phyloP scores from a whole-genome alignment of 768 basidiomycete species.

The Macrolepiota fuliginosa region DNA sequence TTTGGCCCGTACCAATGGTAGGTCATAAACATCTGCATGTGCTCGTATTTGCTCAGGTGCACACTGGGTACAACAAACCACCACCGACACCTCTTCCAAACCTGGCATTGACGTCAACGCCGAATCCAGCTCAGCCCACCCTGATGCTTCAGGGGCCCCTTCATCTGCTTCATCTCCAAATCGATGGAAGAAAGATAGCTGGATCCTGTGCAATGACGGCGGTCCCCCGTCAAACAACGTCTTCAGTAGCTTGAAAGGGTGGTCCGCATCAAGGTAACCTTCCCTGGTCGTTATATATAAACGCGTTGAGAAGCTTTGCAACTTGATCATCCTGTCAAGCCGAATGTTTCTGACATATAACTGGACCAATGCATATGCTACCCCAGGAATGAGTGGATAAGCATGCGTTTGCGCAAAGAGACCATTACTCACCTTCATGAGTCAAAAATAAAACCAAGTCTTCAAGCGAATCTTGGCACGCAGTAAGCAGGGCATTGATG shows the following conservation, averaged over 20 bases:
- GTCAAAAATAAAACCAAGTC: conserved; percentile 3
- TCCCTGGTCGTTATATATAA: conserved; percentile 4
- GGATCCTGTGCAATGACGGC: conserved; percentile 2
- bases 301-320: conserved; percentile 9
- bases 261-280: conserved; percentile 2
- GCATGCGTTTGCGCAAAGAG: not conserved
- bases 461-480: conserved; percentile 9
- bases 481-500: conserved; percentile 4
- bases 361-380: not conserved
- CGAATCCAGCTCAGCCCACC: conserved; percentile 6
- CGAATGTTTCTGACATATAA: not conserved
- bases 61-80: conserved; percentile 12
- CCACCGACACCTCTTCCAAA: not conserved
- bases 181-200: conserved; percentile 6
- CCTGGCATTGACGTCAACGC: not conserved
- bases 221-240: not conserved
- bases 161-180: conserved; percentile 4
- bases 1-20: not conserved
- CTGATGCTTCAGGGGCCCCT: not conserved
- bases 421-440: conserved; percentile 5
- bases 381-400: not conserved
- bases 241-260: conserved; percentile 2
- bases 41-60: not conserved
- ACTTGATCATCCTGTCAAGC: not conserved
- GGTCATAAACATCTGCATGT: conserved; percentile 5